Base-by-base conservation (phyloP, 208 protist genomes). In the Tritrichomonas musculus region DNA sequence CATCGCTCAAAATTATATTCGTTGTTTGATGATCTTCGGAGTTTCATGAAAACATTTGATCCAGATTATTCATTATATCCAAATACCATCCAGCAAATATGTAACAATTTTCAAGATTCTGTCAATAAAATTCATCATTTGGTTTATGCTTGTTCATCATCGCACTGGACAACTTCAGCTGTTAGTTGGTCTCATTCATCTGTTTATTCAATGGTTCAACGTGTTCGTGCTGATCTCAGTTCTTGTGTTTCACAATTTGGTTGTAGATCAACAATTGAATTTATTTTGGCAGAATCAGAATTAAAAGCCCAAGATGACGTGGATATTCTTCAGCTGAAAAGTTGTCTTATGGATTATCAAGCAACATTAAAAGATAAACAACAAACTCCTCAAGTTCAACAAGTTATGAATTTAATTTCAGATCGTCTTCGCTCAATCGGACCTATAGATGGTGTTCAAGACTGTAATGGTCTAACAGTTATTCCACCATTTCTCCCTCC, bases 1-100 rank as follows among this genome's bases (percentile, higher is more conserved):
- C 77, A 88, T 39, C 8, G 77, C 25, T 88, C 77, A 22, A 88
- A 88, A 88, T 88, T 88, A 88, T 88, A 33, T 33, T 88, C 77
- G 8, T 27, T 88, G 20, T 88, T 88, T 33, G 77, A 88, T 39
- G 77, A 88, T 57, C 57, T 88, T 44, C 25, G 41, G 30, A 27
- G 13, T 53, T 22, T 88, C 47, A 57, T 88, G 14, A 88, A 57
- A 88, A 49, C 44, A 39, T 88, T 88, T 50, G 47, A 88, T 20
- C 77, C 77, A 14, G 47, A 88, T 39, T 20, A 25, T 30, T n/a
- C 44, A 20, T 22, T 53, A 0, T 27, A n/a, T 39, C n/a, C 17
- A 30, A 49, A 88, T 88, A 33, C 39, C 4, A 53, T 44, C 17
- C 44, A 30, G 5, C 47, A 13, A 33, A 57, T 47, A 36, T 60